Base-by-base conservation (phyloP, 441 rosid genomes). In the Biscutella auriculata region DNA sequence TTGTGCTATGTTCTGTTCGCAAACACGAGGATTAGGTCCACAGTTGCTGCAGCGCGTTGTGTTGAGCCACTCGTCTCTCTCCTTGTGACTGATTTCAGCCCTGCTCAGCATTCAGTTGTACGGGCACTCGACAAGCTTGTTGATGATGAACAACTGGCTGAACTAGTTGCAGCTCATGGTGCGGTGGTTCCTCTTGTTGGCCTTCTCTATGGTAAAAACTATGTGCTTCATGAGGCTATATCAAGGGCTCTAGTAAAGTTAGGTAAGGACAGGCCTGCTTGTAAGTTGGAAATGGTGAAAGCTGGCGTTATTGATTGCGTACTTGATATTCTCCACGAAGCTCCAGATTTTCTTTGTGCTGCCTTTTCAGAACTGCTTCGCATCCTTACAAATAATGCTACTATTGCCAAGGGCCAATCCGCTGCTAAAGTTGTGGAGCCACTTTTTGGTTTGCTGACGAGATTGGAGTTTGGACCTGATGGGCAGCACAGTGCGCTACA, bases 21-120 rank as follows among this genome's bases (percentile, higher is more conserved):
- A 61, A 95, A 91, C 67, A 83, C 93, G 42, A 82, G 90, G 76
- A 86, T 91, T 58, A 84, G 99, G 76, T 91, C 99, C 60, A 88
- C 99, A 12, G 70, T 88, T 79, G 98, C 95, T 67, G 99, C 98
- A n/a, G 99, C 98, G 10, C 95, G 86, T 60, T 90, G 99, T 58
- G 98, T 95, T 58, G 99, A 91, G 79, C 99, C 99, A 64, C 81
- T 95, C 29, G 99, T 95, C 50, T 80, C 99, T 74, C 97, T 95
- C 54, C 97, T 95, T 59, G 88, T 86, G 40, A 72, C 82, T 7
- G 99, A 95, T 75, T 84, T 69, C 75, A 80, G 95, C 75, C 91
- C 96, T 67, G 90, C 97, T 43, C 99, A 91, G 72, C 88, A 86
- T 76, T 91, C 98, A 26, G 97, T 91, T 44, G 99, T 95, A 35